Conservation (phyloP, 2,329 filamentous ascomycete genomes). For the Macrophomina phaseolina region DNA sequence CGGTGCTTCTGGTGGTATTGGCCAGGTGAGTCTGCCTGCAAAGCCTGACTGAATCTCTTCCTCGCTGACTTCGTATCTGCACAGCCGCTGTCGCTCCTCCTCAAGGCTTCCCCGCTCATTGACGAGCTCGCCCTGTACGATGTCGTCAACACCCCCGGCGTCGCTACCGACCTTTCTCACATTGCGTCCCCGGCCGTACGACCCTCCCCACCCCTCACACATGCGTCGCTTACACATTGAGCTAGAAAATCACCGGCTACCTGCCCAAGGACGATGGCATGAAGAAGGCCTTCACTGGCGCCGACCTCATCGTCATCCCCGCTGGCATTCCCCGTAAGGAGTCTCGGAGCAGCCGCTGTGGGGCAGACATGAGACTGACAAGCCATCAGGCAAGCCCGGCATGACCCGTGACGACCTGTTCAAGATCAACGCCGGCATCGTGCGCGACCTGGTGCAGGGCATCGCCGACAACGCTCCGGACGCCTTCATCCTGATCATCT, state of each 20-base stretch:
- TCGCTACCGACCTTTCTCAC: constrained; percentile 94
- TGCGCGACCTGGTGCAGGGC: constrained; percentile 89
- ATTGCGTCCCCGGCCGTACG: constrained; percentile 87
- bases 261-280: constrained; percentile 84
- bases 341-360: not conserved
- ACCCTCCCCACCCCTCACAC: not conserved
- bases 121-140: constrained; percentile 97
- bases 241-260: constrained; percentile 83
- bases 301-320: constrained; percentile 95
- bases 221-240: constrained; percentile 6
- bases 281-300: constrained; percentile 86
- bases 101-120: constrained; percentile 87
- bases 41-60: constrained; percentile 1
- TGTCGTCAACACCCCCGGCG: constrained; percentile 98
- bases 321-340: constrained; percentile 92
- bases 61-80: constrained; percentile 18
- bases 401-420: constrained; percentile 99
- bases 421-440: constrained; percentile 99
- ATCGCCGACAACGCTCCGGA: constrained; percentile 89
- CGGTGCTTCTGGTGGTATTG: constrained; percentile 97
- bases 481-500: constrained; percentile 95
- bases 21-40: constrained; percentile 69
- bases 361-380: constrained; percentile 9
- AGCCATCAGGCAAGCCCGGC: constrained; percentile 84
- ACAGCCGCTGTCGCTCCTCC: constrained; percentile 92